Base-by-base conservation (phyloP, 306 rosid species). In the Rosa multiflora region DNA sequence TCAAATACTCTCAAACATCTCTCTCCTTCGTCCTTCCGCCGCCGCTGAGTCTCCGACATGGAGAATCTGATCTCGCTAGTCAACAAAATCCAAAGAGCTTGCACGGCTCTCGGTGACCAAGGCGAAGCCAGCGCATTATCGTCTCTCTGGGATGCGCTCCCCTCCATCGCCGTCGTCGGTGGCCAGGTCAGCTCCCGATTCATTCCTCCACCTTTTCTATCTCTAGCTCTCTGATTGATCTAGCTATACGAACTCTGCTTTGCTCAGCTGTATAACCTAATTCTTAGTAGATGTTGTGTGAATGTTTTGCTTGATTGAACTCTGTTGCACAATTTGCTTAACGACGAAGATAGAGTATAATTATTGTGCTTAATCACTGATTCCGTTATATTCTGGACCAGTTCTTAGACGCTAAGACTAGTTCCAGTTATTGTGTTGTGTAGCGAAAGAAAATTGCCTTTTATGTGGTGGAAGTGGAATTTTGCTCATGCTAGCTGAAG, bases 111-210 rank as follows among this genome's bases (percentile, higher is more conserved):
- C 37, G 98, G 98, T 47, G 98, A 94, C 86, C 85, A 94, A 67
- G 97, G 98, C 21, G 98, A 94, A 85, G 93, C 86, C 37, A 89
- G 85, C 78, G 91, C 97, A 17, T 86, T 94, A 70, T 97, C 98
- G 4, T 92, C 98, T 66, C 96, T 94, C 8, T 94, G 98, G 98
- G 98, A 94, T 79, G 81, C 98, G 8, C 93, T 94, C 17, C 98
- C 98, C 18, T 79, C 98, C 29, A 94, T 94, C 79, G 98, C 98
- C 68, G 98, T 94, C 86, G 98, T 94, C 81, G 98, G 97, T 76
- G 98, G 98, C 63, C 98, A 94, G 96, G 98, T 94, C 74, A 59
- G 80, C 82, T 85, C 78, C 85, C 79, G 86, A 77, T 80, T 68
- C 75, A 42, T 23, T 10, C 76, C 26, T 39, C 29, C 39, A 7